phyloP scores from a whole-genome alignment of 129 eudicot genomes.

The Centaurea solstitialis region DNA sequence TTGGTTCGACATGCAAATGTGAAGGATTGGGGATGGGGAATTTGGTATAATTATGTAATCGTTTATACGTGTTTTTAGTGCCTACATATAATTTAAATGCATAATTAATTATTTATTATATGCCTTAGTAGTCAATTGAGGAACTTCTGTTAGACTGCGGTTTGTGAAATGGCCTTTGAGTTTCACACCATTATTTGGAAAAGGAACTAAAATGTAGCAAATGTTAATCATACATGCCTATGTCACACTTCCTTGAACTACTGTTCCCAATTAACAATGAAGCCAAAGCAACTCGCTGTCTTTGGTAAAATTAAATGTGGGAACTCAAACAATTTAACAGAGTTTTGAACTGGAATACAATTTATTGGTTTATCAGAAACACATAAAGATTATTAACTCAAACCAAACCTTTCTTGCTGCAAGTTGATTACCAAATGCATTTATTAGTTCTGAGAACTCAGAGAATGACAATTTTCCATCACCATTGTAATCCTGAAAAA shows the following conservation, averaged over 20 bases:
- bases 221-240: not conserved
- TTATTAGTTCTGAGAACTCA: conserved; percentile 71
- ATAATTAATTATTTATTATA: no score
- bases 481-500: conserved; percentile 72
- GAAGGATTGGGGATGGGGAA: not conserved
- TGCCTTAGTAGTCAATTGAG: not conserved
- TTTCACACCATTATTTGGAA: not conserved
- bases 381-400: conserved; percentile 4
- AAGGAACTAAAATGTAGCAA: not conserved
- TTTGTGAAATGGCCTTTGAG: not conserved
- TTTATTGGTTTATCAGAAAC: not conserved
- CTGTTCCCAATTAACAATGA: not conserved
- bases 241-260: not conserved
- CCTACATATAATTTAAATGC: not conserved
- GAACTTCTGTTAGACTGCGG: not conserved
- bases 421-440: conserved; percentile 88
- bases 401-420: conserved; percentile 85
- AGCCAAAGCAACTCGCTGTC: not conserved
- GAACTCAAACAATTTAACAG: not conserved
- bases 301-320: not conserved
- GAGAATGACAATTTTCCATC: conserved; percentile 72
- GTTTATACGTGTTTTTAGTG: not conserved
- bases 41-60: no score
- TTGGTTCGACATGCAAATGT: not conserved
- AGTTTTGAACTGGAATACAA: not conserved